Evolutionary conservation across 176 grass and related monocot genomes (phyloP).

Genomic region (Juncus effusus): DNA sequence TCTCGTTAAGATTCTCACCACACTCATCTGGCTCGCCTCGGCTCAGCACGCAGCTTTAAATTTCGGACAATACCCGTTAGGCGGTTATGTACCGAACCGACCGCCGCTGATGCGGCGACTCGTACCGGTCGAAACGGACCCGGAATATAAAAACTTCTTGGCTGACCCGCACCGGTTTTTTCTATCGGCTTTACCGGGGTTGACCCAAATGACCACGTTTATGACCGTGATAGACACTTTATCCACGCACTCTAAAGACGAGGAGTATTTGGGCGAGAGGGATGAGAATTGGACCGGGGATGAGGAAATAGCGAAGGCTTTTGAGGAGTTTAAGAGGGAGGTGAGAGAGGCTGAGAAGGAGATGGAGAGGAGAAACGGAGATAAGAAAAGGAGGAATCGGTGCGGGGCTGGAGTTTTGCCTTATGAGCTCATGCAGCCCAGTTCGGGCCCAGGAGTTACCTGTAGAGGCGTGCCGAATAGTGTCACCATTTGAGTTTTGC

Average conservation of each 20-base stretch:
- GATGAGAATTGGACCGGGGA: conserved; percentile 79
- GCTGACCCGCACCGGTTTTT: conserved; percentile 76
- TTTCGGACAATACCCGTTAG: conserved; percentile 98
- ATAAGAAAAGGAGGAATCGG: conserved; percentile 48
- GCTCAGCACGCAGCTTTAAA: conserved; percentile 92
- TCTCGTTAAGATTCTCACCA: conserved; percentile 61
- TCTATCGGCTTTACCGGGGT: conserved; percentile 77
- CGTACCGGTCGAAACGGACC: conserved; percentile 66
- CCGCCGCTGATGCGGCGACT: conserved; percentile 90
- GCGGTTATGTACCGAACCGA: conserved; percentile 87
- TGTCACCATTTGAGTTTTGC: conserved; percentile 48
- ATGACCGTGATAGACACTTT: conserved; percentile 99
- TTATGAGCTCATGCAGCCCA: conserved; percentile 86
- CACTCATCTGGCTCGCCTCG: conserved; percentile 77
- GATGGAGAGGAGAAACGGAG: conserved; percentile 60
- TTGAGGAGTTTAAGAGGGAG: conserved; percentile 48
- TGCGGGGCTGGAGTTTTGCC: conserved; percentile 85
- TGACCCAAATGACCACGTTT: conserved; percentile 84
- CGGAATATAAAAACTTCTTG: conserved; percentile 58
- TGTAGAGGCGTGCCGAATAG: conserved; percentile 89
- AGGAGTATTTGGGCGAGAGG: conserved; percentile 84
- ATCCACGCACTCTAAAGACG: conserved; percentile 89
- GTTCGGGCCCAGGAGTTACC: conserved; percentile 69
- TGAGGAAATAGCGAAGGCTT: conserved; percentile 39
- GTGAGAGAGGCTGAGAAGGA: conserved; percentile 60